phyloP scores from a whole-genome alignment of 2,329 filamentous ascomycete species.

The Pseudogymnoascus sp. region DNA sequence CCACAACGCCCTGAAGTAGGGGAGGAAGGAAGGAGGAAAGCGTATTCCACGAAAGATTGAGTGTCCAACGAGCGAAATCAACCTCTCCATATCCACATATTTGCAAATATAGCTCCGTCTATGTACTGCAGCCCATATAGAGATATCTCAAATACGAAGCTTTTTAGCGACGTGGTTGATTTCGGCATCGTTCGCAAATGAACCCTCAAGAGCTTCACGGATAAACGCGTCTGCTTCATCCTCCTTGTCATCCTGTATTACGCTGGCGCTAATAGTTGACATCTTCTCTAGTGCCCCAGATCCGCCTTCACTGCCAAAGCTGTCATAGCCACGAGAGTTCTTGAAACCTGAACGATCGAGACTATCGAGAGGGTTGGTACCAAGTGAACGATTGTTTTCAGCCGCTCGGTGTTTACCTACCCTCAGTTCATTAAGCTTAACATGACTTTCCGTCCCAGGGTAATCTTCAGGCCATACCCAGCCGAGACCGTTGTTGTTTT shows the following conservation, averaged over 20 bases:
- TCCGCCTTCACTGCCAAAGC: neutral
- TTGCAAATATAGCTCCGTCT: neutral
- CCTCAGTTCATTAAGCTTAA: neutral
- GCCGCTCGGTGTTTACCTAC: neutral
- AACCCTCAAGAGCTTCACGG: neutral
- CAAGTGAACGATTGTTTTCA: neutral
- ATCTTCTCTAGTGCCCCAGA: neutral
- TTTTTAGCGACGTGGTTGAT: neutral
- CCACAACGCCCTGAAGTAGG: neutral
- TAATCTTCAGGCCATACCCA: neutral
- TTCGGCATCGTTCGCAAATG: neutral
- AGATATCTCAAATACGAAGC: neutral
- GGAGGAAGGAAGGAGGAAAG: neutral
- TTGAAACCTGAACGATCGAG: neutral
- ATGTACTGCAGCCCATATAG: neutral
- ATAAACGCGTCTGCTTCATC: slow-evolving; percentile 4
- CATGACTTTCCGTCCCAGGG: neutral
- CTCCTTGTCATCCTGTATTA: neutral
- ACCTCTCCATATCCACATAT: neutral
- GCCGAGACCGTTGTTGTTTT: neutral
- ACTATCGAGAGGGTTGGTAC: neutral
- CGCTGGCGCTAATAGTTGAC: slow-evolving; percentile 10
- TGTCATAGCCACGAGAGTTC: neutral
- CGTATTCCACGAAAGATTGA: neutral
- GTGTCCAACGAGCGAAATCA: neutral